phyloP scores from a whole-genome alignment of 1,284 basidiomycete genomes.

The Trametes pubescens region DNA sequence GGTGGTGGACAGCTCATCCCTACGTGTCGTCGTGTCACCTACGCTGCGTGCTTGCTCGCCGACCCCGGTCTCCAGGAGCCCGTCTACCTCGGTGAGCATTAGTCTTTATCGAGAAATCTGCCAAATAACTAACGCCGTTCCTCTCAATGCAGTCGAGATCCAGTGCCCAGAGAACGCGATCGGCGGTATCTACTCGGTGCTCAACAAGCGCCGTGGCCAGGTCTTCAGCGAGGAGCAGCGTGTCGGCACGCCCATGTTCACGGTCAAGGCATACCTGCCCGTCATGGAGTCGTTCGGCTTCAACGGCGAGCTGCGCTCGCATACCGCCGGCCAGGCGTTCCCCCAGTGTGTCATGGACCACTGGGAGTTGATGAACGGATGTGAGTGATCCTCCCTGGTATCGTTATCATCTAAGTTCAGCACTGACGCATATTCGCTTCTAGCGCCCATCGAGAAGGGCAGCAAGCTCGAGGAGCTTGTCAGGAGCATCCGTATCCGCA shows the following conservation, averaged over 20 bases:
- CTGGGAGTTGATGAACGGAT: slow-evolving; percentile 87
- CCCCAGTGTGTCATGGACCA: slow-evolving; percentile 96
- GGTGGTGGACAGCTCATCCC: slow-evolving; percentile 99
- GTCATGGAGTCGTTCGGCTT: slow-evolving; percentile 99
- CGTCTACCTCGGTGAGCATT: slow-evolving; percentile 82
- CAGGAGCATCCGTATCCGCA: slow-evolving; percentile 84
- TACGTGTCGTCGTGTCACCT: slow-evolving; percentile 94
- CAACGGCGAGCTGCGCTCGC: slow-evolving; percentile 94
- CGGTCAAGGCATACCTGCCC: slow-evolving; percentile 98
- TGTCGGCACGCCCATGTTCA: slow-evolving; percentile 99
- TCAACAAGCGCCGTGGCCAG: slow-evolving; percentile 99
- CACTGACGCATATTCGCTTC: slow-evolving; percentile 18
- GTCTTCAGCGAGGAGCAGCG: slow-evolving; percentile 99
- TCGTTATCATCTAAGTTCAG: slow-evolving; percentile 36
- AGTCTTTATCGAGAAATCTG: neutral
- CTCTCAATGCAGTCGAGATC: slow-evolving; percentile 83
- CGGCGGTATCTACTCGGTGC: slow-evolving; percentile 95
- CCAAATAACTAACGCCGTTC: slow-evolving; percentile 10
- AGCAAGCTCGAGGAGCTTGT: slow-evolving; percentile 92
- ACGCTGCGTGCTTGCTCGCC: slow-evolving; percentile 95
- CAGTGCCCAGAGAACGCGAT: slow-evolving; percentile 98
- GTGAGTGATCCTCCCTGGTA: slow-evolving; percentile 52
- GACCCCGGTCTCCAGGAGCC: slow-evolving; percentile 96
- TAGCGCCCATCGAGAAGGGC: slow-evolving; percentile 84
- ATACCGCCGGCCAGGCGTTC: slow-evolving; percentile 98